Conservation (phyloP, 306 rosid species). For the Vicia villosa region DNA sequence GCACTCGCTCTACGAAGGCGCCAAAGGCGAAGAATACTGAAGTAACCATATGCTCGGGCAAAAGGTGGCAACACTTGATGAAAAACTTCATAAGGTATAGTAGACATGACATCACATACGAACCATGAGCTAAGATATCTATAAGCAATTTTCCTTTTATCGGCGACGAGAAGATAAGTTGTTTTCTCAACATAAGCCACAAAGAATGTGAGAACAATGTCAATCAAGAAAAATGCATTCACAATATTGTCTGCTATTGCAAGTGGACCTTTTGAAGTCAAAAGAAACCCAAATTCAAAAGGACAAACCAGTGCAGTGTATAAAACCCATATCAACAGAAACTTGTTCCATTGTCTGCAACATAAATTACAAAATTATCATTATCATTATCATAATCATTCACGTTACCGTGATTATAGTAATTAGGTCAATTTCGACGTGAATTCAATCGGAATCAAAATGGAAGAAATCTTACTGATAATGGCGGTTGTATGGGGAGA, state of each 20-base stretch:
- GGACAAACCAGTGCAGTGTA: constrained; percentile 86
- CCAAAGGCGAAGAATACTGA: constrained; percentile 80
- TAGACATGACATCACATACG: constrained; percentile 62
- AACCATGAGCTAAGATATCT: constrained; percentile 67
- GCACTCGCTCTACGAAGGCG: constrained; percentile 79
- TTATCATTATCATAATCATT: not conserved
- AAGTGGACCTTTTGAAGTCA: constrained; percentile 36
- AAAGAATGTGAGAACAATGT: constrained; percentile 71
- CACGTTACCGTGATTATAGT: not conserved
- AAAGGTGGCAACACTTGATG: constrained; percentile 42
- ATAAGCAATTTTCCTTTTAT: constrained; percentile 57
- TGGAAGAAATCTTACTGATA: constrained; percentile 46
- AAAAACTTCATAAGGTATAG: constrained; percentile 62
- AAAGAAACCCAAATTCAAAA: constrained; percentile 76
- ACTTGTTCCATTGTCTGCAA: constrained; percentile 65
- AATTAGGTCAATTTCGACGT: not conserved
- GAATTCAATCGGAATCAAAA: not conserved
- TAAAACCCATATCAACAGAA: constrained; percentile 56
- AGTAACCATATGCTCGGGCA: constrained; percentile 52
- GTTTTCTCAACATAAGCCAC: constrained; percentile 70
- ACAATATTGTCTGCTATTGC: constrained; percentile 58
- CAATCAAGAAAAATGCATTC: constrained; percentile 60
- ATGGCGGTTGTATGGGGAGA: constrained; percentile 49
- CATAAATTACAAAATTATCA: not conserved
- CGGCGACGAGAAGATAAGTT: constrained; percentile 55